These are phyloP conservation scores for Saturnispora sekii DNA, from an alignment of 805 yeast genomes.

Conservation along the genomic window DNA sequence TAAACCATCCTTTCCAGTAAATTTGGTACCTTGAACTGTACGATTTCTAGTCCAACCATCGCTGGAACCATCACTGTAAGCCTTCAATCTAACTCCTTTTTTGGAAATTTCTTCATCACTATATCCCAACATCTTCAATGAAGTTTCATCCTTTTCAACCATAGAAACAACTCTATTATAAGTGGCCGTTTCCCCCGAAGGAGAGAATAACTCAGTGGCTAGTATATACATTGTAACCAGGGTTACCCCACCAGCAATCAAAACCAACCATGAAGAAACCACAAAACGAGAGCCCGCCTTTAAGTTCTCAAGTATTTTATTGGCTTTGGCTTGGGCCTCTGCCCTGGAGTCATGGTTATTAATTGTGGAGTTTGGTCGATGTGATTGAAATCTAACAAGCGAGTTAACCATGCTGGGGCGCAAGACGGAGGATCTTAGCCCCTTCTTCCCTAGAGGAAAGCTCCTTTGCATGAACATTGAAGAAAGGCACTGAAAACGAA, in stretches of 20 bases:
- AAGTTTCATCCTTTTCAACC: conserved; percentile 56
- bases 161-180: conserved; percentile 78
- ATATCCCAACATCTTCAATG: conserved; percentile 44
- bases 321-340: conserved; percentile 14
- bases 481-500: too few species aligned
- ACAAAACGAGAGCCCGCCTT: conserved; percentile 54
- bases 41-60: conserved; percentile 85
- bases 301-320: conserved; percentile 35
- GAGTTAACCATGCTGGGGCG: too few species aligned
- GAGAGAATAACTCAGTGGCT: conserved; percentile 71
- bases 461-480: too few species aligned
- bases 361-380: neutral
- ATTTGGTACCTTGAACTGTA: conserved; percentile 64
- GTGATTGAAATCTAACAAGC: too few species aligned
- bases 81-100: conserved; percentile 49
- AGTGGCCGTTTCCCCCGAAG: conserved; percentile 85
- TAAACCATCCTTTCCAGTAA: conserved; percentile 60
- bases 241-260: conserved; percentile 63
- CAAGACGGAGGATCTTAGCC: too few species aligned
- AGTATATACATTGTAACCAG: conserved; percentile 63
- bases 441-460: too few species aligned
- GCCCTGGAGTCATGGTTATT: conserved; percentile 6
- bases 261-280: conserved; percentile 48
- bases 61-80: conserved; percentile 62
- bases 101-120: conserved; percentile 32